phyloP scores from a whole-genome alignment of 768 basidiomycete genomes.

The Strobilomyces echinocephalus region DNA sequence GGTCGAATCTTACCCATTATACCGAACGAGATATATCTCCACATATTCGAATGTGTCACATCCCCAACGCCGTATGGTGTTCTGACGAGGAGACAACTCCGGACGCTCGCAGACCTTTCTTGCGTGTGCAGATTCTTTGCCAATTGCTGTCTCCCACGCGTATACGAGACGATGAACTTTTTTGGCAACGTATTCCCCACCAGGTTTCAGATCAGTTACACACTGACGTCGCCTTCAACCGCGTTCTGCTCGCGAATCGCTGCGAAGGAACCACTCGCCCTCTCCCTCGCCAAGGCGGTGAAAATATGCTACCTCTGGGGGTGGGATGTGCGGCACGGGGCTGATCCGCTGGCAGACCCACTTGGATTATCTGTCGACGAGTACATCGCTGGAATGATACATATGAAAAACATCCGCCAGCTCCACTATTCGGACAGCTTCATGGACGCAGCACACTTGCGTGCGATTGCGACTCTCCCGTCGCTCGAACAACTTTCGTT shows the following conservation, averaged over 20 bases:
- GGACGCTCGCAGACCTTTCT: slow-evolving; percentile 27
- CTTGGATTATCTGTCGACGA: too few species aligned
- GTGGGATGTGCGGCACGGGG: too few species aligned
- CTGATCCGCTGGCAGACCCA: too few species aligned
- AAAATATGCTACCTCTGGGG: too few species aligned
- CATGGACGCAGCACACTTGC: slow-evolving; percentile 7
- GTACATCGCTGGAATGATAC: not conserved
- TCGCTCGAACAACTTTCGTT: slow-evolving; percentile 20
- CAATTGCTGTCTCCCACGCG: slow-evolving; percentile 34
- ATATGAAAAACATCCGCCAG: slow-evolving; percentile 17
- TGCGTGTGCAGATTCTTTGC: slow-evolving; percentile 43
- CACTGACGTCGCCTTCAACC: not conserved
- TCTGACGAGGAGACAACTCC: slow-evolving; percentile 8
- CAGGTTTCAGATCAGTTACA: not conserved
- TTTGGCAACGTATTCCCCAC: too few species aligned
- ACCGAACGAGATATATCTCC: slow-evolving; percentile 42
- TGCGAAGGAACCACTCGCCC: not conserved
- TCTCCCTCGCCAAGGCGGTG: not conserved
- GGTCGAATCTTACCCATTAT: slow-evolving; percentile 24
- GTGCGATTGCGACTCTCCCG: slow-evolving; percentile 3
- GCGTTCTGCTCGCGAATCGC: not conserved
- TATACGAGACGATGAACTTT: slow-evolving; percentile 34
- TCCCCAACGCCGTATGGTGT: slow-evolving; percentile 15
- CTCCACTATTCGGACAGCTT: slow-evolving; percentile 6
- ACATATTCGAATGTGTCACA: slow-evolving; percentile 33